Evolutionary conservation across 2,329 filamentous ascomycete genomes (phyloP).

Genomic region (Botrytis sinoallii): DNA sequence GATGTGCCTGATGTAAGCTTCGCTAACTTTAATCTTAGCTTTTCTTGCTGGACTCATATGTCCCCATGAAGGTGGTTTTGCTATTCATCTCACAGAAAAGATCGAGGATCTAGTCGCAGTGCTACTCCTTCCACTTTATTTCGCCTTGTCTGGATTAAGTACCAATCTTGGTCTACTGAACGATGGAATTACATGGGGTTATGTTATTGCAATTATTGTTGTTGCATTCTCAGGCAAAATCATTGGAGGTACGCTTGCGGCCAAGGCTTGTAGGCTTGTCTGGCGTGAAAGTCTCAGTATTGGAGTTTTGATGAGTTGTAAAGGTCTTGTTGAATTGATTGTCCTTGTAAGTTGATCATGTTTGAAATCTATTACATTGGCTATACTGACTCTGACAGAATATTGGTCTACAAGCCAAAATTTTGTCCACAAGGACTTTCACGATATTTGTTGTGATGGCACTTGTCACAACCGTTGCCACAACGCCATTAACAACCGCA

Average conservation of each 20-base stretch:
- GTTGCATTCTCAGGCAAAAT: constrained; percentile 87
- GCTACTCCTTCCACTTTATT: constrained; percentile 86
- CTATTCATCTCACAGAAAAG: constrained; percentile 89
- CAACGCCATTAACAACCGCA: constrained; percentile 69
- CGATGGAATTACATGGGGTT: constrained; percentile 80
- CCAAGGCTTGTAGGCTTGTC: constrained; percentile 69
- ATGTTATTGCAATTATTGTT: constrained; percentile 77
- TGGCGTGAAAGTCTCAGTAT: constrained; percentile 91
- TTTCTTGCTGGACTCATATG: constrained; percentile 89
- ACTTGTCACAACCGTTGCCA: constrained; percentile 78
- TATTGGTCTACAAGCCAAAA: constrained; percentile 79
- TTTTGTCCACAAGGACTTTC: constrained; percentile 77
- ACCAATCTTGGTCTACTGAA: constrained; percentile 84
- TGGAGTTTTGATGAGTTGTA: constrained; percentile 92
- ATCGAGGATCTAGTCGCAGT: constrained; percentile 86
- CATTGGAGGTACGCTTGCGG: constrained; percentile 75
- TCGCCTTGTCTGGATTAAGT: constrained; percentile 84
- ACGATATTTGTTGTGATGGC: constrained; percentile 97
- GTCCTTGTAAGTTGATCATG: constrained; percentile 65
- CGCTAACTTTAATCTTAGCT: constrained; percentile 42
- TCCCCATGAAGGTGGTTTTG: constrained; percentile 84
- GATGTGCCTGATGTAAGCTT: not conserved
- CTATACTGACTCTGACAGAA: constrained; percentile 46
- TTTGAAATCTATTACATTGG: not conserved
- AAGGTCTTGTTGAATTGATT: constrained; percentile 90